phyloP scores from a whole-genome alignment of 1,284 basidiomycete species.

The Ustilago trichophora region DNA sequence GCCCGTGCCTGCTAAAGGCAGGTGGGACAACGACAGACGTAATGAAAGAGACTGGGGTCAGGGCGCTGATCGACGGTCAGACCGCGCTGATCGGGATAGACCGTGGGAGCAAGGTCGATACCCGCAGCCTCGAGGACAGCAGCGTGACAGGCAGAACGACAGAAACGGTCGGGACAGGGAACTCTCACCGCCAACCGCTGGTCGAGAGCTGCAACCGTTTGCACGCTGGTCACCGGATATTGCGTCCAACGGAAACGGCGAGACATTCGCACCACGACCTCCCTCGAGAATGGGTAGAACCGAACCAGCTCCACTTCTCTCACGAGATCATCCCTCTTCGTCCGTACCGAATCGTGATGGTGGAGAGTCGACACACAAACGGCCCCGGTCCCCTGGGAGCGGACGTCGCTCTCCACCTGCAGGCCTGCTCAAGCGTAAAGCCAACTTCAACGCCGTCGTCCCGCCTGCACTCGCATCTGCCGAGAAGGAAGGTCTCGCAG shows the following conservation, averaged over 20 bases:
- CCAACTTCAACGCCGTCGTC: conserved; percentile 33
- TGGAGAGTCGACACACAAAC: conserved; percentile 10
- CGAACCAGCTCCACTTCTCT: conserved; percentile 20
- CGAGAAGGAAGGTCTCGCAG: background rate
- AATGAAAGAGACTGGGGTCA: background rate
- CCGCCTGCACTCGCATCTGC: conserved; percentile 9
- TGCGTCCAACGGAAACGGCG: conserved; percentile 4
- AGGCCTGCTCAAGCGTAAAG: conserved; percentile 40
- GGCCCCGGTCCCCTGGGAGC: conserved; percentile 16
- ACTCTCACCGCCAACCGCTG: conserved; percentile 2
- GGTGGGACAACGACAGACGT: conserved; percentile 2
- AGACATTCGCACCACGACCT: conserved; percentile 6
- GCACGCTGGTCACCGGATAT: conserved; percentile 18
- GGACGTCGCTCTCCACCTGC: conserved; percentile 25
- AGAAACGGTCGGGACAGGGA: conserved; percentile 15
- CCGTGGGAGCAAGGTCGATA: conserved; percentile 1
- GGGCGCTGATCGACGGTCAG: conserved; percentile 1
- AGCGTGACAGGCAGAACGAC: background rate
- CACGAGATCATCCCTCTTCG: background rate
- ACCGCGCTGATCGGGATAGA: conserved; percentile 10
- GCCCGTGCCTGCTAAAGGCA: background rate
- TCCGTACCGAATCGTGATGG: background rate
- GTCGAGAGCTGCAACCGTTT: conserved; percentile 1
- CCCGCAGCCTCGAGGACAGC: background rate
- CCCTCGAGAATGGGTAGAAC: conserved; percentile 28